A percentile compares a stretch with the other conserved stretches of the same genome.
phyloP scores from a whole-genome alignment of 2,329 filamentous ascomycete genomes.

The Penicillium sp. region DNA sequence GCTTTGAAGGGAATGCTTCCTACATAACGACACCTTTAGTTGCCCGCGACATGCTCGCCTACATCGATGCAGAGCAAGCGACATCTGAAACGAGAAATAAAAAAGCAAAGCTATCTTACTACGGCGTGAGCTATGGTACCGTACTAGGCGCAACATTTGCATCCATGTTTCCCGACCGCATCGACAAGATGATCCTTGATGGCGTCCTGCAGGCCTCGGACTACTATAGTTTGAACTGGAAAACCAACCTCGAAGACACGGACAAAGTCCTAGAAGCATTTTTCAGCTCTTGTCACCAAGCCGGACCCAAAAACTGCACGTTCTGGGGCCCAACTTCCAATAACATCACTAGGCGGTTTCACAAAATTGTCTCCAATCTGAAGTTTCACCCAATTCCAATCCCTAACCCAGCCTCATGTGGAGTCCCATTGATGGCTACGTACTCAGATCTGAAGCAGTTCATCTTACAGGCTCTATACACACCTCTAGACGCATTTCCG shows the following conservation, averaged over 20 bases:
- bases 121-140: conserved; percentile 36
- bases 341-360: conserved; percentile 10
- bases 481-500: conserved; percentile 6
- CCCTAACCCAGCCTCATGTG: conserved; percentile 2
- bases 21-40: conserved; percentile 30
- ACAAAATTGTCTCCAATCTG: conserved; percentile 8
- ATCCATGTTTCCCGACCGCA: conserved; percentile 32
- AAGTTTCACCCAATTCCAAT: conserved; percentile 15
- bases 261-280: conserved; percentile 39
- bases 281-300: conserved; percentile 5
- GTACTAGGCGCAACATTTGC: conserved; percentile 39
- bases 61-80: conserved; percentile 19
- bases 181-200: conserved; percentile 17
- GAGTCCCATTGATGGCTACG: conserved; percentile 11
- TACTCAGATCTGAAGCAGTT: conserved; percentile 15
- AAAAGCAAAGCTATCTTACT: conserved; percentile 21
- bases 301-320: conserved; percentile 6
- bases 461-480: conserved; percentile 2
- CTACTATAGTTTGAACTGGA: conserved; percentile 16
- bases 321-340: conserved; percentile 10
- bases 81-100: conserved; percentile 2
- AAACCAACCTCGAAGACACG: conserved; percentile 12
- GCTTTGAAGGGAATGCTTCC: conserved; percentile 19
- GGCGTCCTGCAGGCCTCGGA: conserved; percentile 17
- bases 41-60: conserved; percentile 29